phyloP scores from a whole-genome alignment of 352 stramenopile species.

The Peronosclerospora sorghi region DNA sequence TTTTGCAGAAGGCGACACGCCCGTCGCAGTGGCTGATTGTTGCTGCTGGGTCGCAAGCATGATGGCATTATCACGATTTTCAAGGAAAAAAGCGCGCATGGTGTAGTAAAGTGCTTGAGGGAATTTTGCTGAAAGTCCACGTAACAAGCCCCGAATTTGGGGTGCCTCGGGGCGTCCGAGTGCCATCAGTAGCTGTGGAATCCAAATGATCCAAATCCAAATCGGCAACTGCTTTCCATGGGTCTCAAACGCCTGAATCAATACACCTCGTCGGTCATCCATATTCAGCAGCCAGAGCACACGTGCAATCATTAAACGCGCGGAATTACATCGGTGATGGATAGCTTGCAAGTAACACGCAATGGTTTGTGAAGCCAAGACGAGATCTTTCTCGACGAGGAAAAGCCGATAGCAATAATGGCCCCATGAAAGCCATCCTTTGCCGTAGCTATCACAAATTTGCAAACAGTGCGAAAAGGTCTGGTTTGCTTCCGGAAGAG shows the following conservation, averaged over 20 bases:
- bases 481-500: slow-evolving; percentile 72
- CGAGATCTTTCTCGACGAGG: slow-evolving; percentile 55
- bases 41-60: slow-evolving; percentile 29
- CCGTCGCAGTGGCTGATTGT: slow-evolving; percentile 6
- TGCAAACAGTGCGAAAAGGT: slow-evolving; percentile 88
- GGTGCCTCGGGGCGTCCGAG: slow-evolving; percentile 88
- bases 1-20: slow-evolving; percentile 17
- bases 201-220: slow-evolving; percentile 99
- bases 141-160: slow-evolving; percentile 73
- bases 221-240: slow-evolving; percentile 91
- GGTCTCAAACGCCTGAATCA: slow-evolving; percentile 87
- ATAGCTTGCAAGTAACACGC: slow-evolving; percentile 91
- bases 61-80: slow-evolving; percentile 89
- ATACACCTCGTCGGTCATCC: slow-evolving; percentile 62
- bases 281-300: slow-evolving; percentile 87
- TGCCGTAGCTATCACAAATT: slow-evolving; percentile 87
- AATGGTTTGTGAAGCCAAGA: slow-evolving; percentile 83
- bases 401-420: slow-evolving; percentile 86
- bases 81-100: slow-evolving; percentile 95
- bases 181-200: slow-evolving; percentile 93
- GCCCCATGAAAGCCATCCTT: slow-evolving; percentile 93
- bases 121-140: slow-evolving; percentile 87
- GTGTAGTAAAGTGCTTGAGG: slow-evolving; percentile 98
- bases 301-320: slow-evolving; percentile 82
- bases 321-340: slow-evolving; percentile 82